Evolutionary conservation across 176 grass and related monocot species (phyloP).

Genomic region (Alopecurus myosuroides): DNA sequence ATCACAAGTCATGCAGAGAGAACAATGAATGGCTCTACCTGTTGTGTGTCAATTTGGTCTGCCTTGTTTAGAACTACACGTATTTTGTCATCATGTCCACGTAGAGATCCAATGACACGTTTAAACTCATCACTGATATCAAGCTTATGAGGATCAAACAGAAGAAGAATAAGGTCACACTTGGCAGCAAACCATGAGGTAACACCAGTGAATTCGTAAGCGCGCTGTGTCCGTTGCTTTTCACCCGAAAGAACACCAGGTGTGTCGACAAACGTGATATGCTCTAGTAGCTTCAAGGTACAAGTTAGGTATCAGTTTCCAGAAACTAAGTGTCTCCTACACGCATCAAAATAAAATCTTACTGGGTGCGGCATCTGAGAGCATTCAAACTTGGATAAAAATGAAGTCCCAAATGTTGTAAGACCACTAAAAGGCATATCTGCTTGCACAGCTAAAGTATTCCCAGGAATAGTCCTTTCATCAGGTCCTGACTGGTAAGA

Average conservation of each 20-base stretch:
- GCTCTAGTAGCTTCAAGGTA: constrained; percentile 75
- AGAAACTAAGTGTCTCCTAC: constrained; percentile 3
- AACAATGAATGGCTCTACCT: constrained; percentile 36
- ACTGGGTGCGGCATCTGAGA: constrained; percentile 98
- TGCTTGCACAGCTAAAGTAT: constrained; percentile 95
- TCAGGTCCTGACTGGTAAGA: constrained; percentile 84
- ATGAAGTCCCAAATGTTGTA: constrained; percentile 87
- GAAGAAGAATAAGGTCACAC: constrained; percentile 92
- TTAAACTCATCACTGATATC: constrained; percentile 96
- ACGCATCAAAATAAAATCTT: constrained; percentile 40
- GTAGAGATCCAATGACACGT: constrained; percentile 74
- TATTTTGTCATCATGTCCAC: constrained; percentile 94
- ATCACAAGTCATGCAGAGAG: constrained; percentile 1
- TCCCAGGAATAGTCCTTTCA: constrained; percentile 90
- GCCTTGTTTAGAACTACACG: constrained; percentile 93
- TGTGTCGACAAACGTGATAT: constrained; percentile 95
- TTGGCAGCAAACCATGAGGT: constrained; percentile 94
- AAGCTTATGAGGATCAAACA: constrained; percentile 93
- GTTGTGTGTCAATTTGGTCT: constrained; percentile 91
- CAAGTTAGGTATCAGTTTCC: constrained; percentile 30
- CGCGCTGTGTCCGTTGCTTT: constrained; percentile 83
- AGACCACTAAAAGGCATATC: constrained; percentile 97
- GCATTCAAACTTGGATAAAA: constrained; percentile 99
- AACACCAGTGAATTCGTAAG: constrained; percentile 86
- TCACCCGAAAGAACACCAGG: constrained; percentile 95